Percentiles rank a stretch among this genome's conserved stretches.
Conservation (phyloP, 2,329 filamentous ascomycete species). For the Colletotrichum viniferum region DNA sequence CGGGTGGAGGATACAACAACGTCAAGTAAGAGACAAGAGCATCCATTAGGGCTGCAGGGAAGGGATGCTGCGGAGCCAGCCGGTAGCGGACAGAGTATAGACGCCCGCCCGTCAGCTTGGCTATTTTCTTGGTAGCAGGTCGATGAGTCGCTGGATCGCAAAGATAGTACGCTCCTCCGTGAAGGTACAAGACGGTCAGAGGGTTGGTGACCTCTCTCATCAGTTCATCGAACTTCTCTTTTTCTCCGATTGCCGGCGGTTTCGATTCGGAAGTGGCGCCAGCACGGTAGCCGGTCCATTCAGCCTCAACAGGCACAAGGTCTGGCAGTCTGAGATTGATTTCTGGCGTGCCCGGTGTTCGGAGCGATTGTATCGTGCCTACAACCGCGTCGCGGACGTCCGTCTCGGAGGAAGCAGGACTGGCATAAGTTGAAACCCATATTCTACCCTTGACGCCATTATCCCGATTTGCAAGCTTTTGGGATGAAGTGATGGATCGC, state of each 20-base stretch:
- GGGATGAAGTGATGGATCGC: slow-evolving; percentile 62
- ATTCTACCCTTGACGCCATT: slow-evolving; percentile 76
- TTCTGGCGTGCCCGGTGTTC: slow-evolving; percentile 29
- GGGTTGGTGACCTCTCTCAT: slow-evolving; percentile 70
- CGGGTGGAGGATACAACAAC: slow-evolving; percentile 73
- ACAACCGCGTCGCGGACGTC: slow-evolving; percentile 63
- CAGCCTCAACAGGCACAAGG: slow-evolving; percentile 64
- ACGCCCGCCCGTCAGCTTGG: slow-evolving; percentile 69
- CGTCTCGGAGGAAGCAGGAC: slow-evolving; percentile 62
- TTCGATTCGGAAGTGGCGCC: slow-evolving; percentile 52
- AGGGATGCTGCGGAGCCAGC: slow-evolving; percentile 75
- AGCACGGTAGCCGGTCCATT: slow-evolving; percentile 76
- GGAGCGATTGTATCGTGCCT: slow-evolving; percentile 59
- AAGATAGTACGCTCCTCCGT: slow-evolving; percentile 77
- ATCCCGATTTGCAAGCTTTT: slow-evolving; percentile 66
- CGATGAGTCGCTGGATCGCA: slow-evolving; percentile 74
- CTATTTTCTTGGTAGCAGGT: slow-evolving; percentile 60
- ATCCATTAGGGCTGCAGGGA: slow-evolving; percentile 77
- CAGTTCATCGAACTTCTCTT: slow-evolving; percentile 67
- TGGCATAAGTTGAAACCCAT: slow-evolving; percentile 77
- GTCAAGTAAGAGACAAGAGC: slow-evolving; percentile 74
- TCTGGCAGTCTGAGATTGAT: slow-evolving; percentile 49
- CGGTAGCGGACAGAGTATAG: slow-evolving; percentile 77
- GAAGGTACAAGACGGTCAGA: slow-evolving; percentile 73
- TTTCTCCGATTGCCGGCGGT: slow-evolving; percentile 63